Evolutionary conservation across 768 basidiomycete genomes (phyloP).

Genomic region (Amanita rimosa): DNA sequence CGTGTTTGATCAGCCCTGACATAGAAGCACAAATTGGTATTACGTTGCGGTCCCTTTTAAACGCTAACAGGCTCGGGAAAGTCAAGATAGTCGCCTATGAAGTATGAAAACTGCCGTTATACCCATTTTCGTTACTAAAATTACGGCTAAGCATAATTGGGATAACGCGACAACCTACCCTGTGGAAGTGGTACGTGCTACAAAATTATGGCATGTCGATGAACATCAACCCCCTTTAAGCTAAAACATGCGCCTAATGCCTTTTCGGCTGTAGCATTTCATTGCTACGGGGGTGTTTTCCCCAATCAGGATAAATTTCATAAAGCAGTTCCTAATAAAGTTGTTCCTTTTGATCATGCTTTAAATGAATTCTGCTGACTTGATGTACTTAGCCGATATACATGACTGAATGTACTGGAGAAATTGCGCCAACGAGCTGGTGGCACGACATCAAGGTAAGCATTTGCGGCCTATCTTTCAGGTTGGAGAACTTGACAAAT

Average conservation of each 20-base stretch:
- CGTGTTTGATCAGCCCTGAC: slow-evolving; percentile 39
- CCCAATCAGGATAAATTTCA: slow-evolving; percentile 45
- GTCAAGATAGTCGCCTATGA: slow-evolving; percentile 48
- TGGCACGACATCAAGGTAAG: slow-evolving; percentile 69
- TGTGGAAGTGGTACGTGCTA: slow-evolving; percentile 23
- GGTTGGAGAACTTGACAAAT: background rate
- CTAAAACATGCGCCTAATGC: slow-evolving; percentile 45
- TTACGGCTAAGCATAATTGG: slow-evolving; percentile 53
- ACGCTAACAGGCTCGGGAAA: slow-evolving; percentile 46
- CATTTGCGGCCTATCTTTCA: background rate
- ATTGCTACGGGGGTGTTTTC: slow-evolving; percentile 56
- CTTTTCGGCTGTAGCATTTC: slow-evolving; percentile 59
- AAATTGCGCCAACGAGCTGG: slow-evolving; percentile 51
- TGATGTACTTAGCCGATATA: slow-evolving; percentile 25
- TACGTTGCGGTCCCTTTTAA: slow-evolving; percentile 43
- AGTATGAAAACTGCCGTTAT: background rate
- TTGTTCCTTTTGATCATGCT: slow-evolving; percentile 6
- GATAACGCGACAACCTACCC: slow-evolving; percentile 52
- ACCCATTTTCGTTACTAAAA: background rate
- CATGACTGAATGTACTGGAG: slow-evolving; percentile 57
- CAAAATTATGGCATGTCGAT: background rate
- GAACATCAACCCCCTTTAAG: slow-evolving; percentile 8
- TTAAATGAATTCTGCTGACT: background rate
- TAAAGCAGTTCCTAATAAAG: slow-evolving; percentile 43
- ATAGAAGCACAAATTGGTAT: slow-evolving; percentile 50